Conservation (phyloP, 164 flowering plant species). For the Brasenia schreberi region DNA sequence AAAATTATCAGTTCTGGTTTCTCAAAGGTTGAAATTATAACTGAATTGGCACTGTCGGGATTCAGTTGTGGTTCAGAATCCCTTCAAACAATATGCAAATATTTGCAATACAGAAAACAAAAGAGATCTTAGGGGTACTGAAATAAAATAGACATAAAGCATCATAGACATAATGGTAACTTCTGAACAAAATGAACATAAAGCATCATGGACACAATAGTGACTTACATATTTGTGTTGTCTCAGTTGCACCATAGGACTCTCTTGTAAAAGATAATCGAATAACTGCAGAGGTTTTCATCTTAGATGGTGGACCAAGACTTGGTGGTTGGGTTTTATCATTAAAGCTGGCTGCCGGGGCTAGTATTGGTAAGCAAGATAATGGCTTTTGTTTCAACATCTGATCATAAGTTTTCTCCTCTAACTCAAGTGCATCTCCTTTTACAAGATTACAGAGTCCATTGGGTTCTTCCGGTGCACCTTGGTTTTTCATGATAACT, state of each 20-base stretch:
- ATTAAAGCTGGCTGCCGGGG: slow-evolving; percentile 58
- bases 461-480: slow-evolving; percentile 24
- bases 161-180: too few species aligned
- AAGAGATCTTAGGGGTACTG: background rate
- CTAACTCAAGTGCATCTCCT: slow-evolving; percentile 33
- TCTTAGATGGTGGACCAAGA: slow-evolving; percentile 24
- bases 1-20: too few species aligned
- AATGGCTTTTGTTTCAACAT: slow-evolving; percentile 14
- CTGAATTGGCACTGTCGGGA: too few species aligned
- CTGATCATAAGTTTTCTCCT: slow-evolving; percentile 31
- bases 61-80: too few species aligned
- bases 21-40: too few species aligned
- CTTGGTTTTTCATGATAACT: slow-evolving; percentile 28
- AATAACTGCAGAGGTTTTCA: slow-evolving; percentile 49
- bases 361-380: slow-evolving; percentile 27
- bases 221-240: background rate
- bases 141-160: background rate
- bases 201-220: background rate
- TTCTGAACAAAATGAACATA: background rate
- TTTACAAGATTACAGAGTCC: slow-evolving; percentile 51
- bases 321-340: slow-evolving; percentile 38
- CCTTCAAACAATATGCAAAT: too few species aligned
- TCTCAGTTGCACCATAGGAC: slow-evolving; percentile 33
- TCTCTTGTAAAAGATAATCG: slow-evolving; percentile 72
- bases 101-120: background rate